Base-by-base conservation (phyloP, 176 grass and related monocot species). In the Bothriochloa decipiens region DNA sequence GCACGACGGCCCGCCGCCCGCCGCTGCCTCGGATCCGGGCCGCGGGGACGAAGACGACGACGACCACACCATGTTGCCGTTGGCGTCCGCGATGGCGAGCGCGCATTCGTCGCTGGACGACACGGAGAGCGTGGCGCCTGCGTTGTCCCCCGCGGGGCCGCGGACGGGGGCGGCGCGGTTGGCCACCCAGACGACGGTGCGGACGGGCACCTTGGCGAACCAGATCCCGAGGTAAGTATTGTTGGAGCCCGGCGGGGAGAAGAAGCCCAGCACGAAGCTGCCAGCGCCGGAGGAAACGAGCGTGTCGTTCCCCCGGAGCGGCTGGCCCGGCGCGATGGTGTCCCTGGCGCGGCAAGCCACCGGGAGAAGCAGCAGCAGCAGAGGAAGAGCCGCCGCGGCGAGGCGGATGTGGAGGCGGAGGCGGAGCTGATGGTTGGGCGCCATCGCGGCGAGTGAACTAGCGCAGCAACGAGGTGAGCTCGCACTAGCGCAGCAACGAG, bases 121-220 rank as follows among this genome's bases (percentile, higher is more conserved):
- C 8, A 92, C 77, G 18, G 87, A 85, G 10, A 92, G 45, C 22
- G 63, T 81, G 46, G 77, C 76, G 65, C 29, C 72, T 23, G 72
- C 37, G 87, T 55, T 81, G 82, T 22, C 14, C 46, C 8, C 72
- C 36, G 27, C 76, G 0, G 8, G 0, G 16, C 88, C 84, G 1
- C 0, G 84, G 43, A 90, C 25, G 0, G 81, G 91, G 66, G 27
- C 29, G 29, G 58, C 87, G 67, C 84, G 91, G 77, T 92, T 90
- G 81, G 87, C 84, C 35, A 92, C 87, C 91, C 81, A 92, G 81
- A 90, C 84, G 87, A 92, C 84, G 70, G 87, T 90, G 71, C 62
- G 66, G 47, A 84, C 14, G 45, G 77, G 26, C 18, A 87, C 17
- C 14, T 14, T 65, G 49, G 82, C 70, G 81, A 90, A 92, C 84